Base-by-base conservation (phyloP, 768 basidiomycete genomes). In the Symmetrospora coprosmae region DNA sequence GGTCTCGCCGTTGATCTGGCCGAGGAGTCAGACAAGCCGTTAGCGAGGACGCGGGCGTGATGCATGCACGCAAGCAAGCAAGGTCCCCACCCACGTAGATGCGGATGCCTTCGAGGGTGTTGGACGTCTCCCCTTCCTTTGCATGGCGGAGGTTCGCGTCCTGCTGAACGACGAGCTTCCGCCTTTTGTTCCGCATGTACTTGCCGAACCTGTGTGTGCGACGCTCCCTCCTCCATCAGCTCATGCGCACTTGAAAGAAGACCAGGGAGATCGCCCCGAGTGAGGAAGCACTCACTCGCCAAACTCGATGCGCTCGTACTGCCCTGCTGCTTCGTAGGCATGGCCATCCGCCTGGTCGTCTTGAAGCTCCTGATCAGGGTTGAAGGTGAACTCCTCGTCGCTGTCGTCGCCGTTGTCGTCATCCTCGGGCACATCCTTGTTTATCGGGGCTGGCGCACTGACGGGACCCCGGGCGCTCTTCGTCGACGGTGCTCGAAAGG, bases 111-210 rank as follows among this genome's bases (percentile, higher is more conserved):
- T 76, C 73, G 66, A 97, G 87, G 34, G 94, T 79, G 60, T 75
- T 70, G 38, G 76, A 77, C 35, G 72, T 72, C 19, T 39, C 64
- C 7, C 66, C 64, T 2, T 64, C 61, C 16, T 64, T 66, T 21
- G 65, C 67, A 9, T 69, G 23, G 55, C 66, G 50, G 2, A 41
- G 9, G 30, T 28, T n/a, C 5, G 25, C 28, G 25, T 30, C 50
- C 39, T 40, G 87, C 73, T 89, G 86, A 4, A 87, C 81, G 66
- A 85, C 86, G 48, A 97, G 71, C 71, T 97, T 97, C 30, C 85
- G 83, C 2, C 92, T 80, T 73, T 96, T 96, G 62, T 89, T 77
- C 2, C 77, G 73, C 87, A 94, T 88, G 69, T 94, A 96, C 68
- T 90, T 83, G 0, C 85, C 86, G 64, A 81, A 87, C 1, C 9